Evolutionary conservation across 2,329 filamentous ascomycete species (phyloP), one percentile per base, ranked within the genome.

Genomic region (Stromatinia cepivora): DNA sequence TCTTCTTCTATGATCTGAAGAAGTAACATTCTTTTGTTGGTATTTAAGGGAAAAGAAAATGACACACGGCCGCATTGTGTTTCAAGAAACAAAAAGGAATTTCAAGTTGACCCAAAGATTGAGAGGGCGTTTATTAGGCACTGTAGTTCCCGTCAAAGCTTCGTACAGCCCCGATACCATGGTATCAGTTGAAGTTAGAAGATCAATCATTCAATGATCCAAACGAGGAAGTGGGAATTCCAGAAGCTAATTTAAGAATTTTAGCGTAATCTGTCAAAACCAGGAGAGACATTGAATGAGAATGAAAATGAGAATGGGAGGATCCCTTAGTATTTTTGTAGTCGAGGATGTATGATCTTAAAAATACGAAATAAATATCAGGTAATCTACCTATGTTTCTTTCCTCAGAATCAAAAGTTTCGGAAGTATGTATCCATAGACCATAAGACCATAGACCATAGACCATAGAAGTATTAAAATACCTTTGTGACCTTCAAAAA

Each of bases 41-140:
- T 28, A 17, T 15, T n/a, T 25, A 42, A 17, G 17, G n/a, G 11
- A n/a, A 57, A 4, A 58, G 22, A n/a, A 20, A 36, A 42, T 17
- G n/a, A 58, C n/a, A 42, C 36, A 25, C n/a, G 39, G 56, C 56
- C n/a, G 36, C n/a, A 36, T 58, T 25, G 36, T 28, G 56, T 58
- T 58, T 58, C 56, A 17, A 25, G 36, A 58, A 58, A 58, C 10
- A 36, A 58, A 58, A 58, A 58, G 56, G 56, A 42, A 58, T 20
- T 39, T 36, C 10, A 39, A 25, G 31, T 9, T 25, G 54, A 39
- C 31, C 31, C 34, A 57, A 34, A 39, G 34, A 57, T 39, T 57
- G 34, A 39, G 22, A 13, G 8, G 13, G 11, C 11, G 53, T 22
- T 36, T 13, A 36, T 6, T 22, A 22, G 20, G 34, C 5, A 42